Base-by-base conservation (phyloP, 352 stramenopile genomes). In the Thalassiosira gravida region DNA sequence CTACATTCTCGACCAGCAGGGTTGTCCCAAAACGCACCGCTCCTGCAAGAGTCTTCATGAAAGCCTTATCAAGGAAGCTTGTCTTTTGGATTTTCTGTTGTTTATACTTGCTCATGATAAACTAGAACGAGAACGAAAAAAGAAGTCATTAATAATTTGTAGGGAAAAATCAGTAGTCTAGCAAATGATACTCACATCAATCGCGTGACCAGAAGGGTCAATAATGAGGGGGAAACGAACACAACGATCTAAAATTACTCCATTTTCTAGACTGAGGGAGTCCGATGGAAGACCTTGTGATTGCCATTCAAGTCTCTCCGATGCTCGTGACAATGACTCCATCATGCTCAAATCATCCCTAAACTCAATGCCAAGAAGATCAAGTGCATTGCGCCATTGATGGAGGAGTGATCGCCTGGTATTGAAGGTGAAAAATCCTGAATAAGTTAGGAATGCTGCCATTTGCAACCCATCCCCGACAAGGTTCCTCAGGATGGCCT, bases 1-100 rank as follows among this genome's bases (percentile, higher is more conserved):
- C 97, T 18, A 99, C 97, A 84, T 99, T 98, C 75, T 99, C 96
- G 24, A 99, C 97, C 11, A 99, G 83, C 32, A 99, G 88, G 35
- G 97, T 96, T 25, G 96, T 99, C 39, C 98, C 98, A 82, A 99
- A 99, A 42, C 98, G 96, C 87, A 99, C 97, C 25, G 97, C 97
- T 76, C 96, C 98, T n/a, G 96, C 96, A 20, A 99, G 88, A n/a
- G 98, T 98, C 84, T 99, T 99, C 92, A 99, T 98, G 90, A 99
- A 99, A 6, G 95, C 97, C 46, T 96, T 97, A 80, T 99, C 97
- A 59, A 99, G 86, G 87, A 99, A 99, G 29, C 96, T 99, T 2
- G 97, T 99, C 70, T 98, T 98, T 56, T 97, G 92, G 64, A 99
- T 98, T 68, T 95, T 93, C 50, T 97, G 95, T 18, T 96, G 84